Conservation (phyloP, 2,329 filamentous ascomycete species). For the Nannizziopsis barbatae region DNA sequence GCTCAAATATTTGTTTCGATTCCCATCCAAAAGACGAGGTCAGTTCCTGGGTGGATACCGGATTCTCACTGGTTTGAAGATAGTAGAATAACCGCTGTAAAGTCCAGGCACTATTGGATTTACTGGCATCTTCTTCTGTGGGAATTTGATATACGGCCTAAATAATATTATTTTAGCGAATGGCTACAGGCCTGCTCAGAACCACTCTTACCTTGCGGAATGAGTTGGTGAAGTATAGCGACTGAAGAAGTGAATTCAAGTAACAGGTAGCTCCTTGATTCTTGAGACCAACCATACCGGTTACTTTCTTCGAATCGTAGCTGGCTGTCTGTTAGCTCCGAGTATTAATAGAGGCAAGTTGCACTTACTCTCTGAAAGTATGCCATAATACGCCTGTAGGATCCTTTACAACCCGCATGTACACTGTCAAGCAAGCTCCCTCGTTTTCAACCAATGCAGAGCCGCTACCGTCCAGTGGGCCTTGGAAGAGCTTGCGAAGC, state of each 20-base stretch:
- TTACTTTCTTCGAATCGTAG: conserved; percentile 99
- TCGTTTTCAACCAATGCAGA: conserved; percentile 45
- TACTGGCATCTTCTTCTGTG: conserved; percentile 69
- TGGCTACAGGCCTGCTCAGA: conserved; percentile 10
- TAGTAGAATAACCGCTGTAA: conserved; percentile 91
- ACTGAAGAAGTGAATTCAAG: conserved; percentile 73
- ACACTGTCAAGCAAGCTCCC: conserved; percentile 37
- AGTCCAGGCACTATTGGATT: conserved; percentile 82
- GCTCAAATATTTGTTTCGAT: conserved; percentile 92
- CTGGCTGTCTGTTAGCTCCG: conserved; percentile 38
- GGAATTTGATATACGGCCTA: conserved; percentile 95
- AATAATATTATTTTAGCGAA: background rate
- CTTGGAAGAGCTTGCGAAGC: conserved; percentile 69
- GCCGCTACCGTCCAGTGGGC: conserved; percentile 57
- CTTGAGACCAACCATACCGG: conserved; percentile 88
- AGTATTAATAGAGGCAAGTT: conserved; percentile 16
- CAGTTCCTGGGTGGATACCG: conserved; percentile 83
- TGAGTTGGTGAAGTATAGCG: conserved; percentile 75
- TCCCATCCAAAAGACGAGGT: conserved; percentile 98
- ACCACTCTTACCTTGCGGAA: conserved; percentile 65
- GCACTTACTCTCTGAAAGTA: conserved; percentile 34
- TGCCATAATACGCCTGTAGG: conserved; percentile 41
- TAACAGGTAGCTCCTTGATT: conserved; percentile 94
- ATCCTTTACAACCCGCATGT: conserved; percentile 40
- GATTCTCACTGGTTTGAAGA: conserved; percentile 70